Evolutionary conservation across 352 stramenopile genomes (phyloP).

Genomic region (Pythium graminicola): DNA sequence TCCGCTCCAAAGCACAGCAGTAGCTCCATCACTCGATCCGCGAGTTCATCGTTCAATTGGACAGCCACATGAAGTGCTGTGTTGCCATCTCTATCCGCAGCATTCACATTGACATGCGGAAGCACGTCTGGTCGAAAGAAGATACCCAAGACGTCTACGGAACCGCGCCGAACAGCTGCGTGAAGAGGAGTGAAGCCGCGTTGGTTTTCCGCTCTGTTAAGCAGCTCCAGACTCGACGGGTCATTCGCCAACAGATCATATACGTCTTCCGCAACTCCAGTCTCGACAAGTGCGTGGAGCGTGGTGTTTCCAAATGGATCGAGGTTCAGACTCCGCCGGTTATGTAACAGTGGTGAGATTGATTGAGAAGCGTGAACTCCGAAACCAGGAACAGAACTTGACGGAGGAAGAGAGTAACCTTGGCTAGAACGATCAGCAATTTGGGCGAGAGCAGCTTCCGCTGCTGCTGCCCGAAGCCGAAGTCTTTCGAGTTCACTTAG

Average conservation of each 20-base stretch:
- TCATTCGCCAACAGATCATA: conserved; percentile 46
- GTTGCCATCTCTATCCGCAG: conserved; percentile 63
- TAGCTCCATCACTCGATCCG: conserved; percentile 59
- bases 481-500: conserved; percentile 49
- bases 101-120: conserved; percentile 54
- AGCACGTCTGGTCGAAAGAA: conserved; percentile 76
- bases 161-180: conserved; percentile 47
- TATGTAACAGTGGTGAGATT: neutral
- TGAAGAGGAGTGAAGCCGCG: conserved; percentile 58
- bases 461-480: conserved; percentile 48
- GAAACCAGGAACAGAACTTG: neutral
- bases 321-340: conserved; percentile 17
- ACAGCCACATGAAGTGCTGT: conserved; percentile 57
- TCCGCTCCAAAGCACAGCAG: conserved; percentile 63
- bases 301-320: conserved; percentile 53
- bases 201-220: conserved; percentile 49
- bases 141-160: conserved; percentile 57
- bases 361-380: neutral
- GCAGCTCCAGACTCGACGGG: conserved; percentile 35
- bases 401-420: neutral
- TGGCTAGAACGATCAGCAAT: conserved; percentile 12
- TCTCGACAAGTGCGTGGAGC: conserved; percentile 42
- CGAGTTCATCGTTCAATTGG: conserved; percentile 52
- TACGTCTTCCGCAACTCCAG: conserved; percentile 37
- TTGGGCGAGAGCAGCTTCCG: conserved; percentile 47